A percentile compares a stretch with the other conserved stretches of the same genome.
Evolutionary conservation across 305 asterid genomes (phyloP).

Genomic region (Fraxinus albicans): DNA sequence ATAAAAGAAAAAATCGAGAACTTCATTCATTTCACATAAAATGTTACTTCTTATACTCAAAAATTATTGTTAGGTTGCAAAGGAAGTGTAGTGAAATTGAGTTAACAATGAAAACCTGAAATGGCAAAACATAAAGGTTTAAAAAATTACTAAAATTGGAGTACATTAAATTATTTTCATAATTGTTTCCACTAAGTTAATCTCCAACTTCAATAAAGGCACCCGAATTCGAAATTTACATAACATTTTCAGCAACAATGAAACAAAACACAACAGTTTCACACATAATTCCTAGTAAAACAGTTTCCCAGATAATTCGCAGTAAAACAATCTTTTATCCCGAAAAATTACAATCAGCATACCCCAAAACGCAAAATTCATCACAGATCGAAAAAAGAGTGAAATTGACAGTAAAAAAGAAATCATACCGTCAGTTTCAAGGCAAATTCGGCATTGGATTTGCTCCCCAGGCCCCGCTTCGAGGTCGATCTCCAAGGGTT

Average conservation of each 20-base stretch:
- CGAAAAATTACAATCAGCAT: not conserved
- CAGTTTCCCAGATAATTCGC: not conserved
- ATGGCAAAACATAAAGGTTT: not conserved
- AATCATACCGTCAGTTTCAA: conserved; percentile 15
- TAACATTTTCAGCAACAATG: not conserved
- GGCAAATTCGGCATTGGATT: conserved; percentile 23
- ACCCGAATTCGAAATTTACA: not conserved
- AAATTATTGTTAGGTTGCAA: not conserved
- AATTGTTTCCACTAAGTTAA: not conserved
- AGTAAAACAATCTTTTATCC: not conserved
- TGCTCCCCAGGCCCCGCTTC: conserved; percentile 13
- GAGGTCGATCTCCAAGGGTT: conserved; percentile 15
- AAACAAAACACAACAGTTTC: not conserved
- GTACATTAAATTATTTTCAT: not conserved
- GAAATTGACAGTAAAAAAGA: not conserved
- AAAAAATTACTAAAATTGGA: not conserved
- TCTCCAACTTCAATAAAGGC: not conserved
- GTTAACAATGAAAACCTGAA: not conserved
- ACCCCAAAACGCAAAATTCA: not conserved
- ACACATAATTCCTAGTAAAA: not conserved
- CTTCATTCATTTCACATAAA: not conserved
- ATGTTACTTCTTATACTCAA: not conserved
- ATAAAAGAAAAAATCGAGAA: not conserved
- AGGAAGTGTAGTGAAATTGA: not conserved
- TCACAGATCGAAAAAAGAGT: not conserved